A percentile compares a stretch with the other conserved stretches of the same genome.
Conservation (phyloP, 148 eudicot species). For the Chenopodium album region DNA sequence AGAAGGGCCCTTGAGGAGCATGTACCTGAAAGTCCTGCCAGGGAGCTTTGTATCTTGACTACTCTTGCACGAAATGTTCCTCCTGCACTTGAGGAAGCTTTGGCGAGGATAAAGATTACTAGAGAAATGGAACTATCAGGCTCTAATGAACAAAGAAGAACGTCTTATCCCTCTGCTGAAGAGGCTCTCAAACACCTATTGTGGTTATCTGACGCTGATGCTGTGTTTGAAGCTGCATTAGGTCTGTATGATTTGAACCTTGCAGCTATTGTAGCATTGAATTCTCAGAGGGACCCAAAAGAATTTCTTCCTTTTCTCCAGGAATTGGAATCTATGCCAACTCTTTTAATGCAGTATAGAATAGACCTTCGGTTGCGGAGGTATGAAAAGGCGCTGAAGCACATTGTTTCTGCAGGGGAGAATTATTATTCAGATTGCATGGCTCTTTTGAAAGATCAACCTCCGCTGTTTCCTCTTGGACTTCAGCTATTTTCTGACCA, state of each 20-base stretch:
- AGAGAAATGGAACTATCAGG: conserved; percentile 78
- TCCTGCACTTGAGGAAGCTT: conserved; percentile 89
- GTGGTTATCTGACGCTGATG: conserved; percentile 87
- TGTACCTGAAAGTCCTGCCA: conserved; percentile 63
- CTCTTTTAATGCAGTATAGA: conserved; percentile 65
- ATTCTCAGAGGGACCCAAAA: conserved; percentile 90
- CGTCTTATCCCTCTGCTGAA: conserved; percentile 79
- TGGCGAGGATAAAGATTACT: conserved; percentile 72
- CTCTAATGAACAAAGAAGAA: conserved; percentile 47
- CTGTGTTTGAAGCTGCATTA: conserved; percentile 94
- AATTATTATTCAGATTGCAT: conserved; percentile 62
- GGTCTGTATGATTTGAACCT: conserved; percentile 95
- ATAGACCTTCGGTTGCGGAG: conserved; percentile 79
- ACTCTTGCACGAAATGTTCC: conserved; percentile 95
- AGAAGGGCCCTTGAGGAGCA: conserved; percentile 86
- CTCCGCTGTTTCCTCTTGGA: conserved; percentile 74
- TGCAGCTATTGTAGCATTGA: conserved; percentile 97
- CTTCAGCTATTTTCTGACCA: conserved; percentile 61
- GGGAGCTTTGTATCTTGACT: conserved; percentile 96
- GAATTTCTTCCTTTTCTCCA: conserved; percentile 96
- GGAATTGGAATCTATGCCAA: conserved; percentile 71
- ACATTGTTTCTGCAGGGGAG: conserved; percentile 76
- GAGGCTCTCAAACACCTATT: conserved; percentile 91
- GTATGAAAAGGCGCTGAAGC: conserved; percentile 75
- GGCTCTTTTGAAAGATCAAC: conserved; percentile 71